Conservation (phyloP, 257 asterid genomes). For the Salvia splendens region DNA sequence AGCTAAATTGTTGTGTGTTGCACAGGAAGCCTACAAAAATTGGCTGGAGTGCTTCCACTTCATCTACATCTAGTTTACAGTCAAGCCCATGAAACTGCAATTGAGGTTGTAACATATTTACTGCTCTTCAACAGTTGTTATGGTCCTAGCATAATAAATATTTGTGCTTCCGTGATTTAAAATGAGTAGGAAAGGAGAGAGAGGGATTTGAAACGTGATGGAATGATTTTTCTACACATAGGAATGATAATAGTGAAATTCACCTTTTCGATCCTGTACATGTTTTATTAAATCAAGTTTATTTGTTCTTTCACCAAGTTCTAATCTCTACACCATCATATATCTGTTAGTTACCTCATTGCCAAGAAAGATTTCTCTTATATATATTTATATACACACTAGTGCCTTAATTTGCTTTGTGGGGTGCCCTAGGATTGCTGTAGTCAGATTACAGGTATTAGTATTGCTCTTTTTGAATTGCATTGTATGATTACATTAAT, state of each 20-base stretch:
- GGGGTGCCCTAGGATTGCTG: conserved; percentile 12
- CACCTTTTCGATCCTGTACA: background rate
- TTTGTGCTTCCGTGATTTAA: background rate
- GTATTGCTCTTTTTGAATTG: no score
- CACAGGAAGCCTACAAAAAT: conserved; percentile 88
- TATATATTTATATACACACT: no score
- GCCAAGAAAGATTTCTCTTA: background rate
- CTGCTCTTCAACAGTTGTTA: conserved; percentile 22
- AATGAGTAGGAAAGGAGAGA: background rate
- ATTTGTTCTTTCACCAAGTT: conserved; percentile 12
- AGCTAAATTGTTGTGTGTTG: conserved; percentile 31
- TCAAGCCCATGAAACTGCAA: conserved; percentile 91
- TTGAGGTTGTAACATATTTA: conserved; percentile 59
- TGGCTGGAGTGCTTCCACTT: conserved; percentile 95
- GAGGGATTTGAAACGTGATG: conserved; percentile 8
- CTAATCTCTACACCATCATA: background rate
- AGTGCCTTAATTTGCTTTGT: conserved; percentile 10
- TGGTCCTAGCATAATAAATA: conserved; percentile 17
- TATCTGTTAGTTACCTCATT: background rate
- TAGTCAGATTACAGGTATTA: background rate
- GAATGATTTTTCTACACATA: background rate
- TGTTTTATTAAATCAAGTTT: background rate
- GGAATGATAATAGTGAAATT: background rate
- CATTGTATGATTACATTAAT: conserved; percentile 8
- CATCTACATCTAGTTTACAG: conserved; percentile 98